phyloP scores from a whole-genome alignment of 1,139 yeast species.

The Geotrichum cucujoidarum region DNA sequence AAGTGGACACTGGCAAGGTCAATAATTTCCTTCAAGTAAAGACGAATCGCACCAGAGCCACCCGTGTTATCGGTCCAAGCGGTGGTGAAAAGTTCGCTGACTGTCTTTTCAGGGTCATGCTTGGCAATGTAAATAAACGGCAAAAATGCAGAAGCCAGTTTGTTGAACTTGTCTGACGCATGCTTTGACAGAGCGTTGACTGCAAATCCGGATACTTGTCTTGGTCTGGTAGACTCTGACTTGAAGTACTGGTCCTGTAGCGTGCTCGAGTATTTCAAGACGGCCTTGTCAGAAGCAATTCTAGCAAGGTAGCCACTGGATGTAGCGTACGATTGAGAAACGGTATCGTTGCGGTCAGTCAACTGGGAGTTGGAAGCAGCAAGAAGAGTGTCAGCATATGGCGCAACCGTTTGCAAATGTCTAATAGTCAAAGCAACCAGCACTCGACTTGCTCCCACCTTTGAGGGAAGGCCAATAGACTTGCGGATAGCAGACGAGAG shows the following conservation, averaged over 20 bases:
- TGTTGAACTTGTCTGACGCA: constrained; percentile 63
- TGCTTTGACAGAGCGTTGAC: constrained; percentile 65
- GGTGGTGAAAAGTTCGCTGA: constrained; percentile 48
- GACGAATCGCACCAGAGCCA: constrained; percentile 61
- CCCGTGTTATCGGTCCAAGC: constrained; percentile 83
- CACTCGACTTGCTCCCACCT: constrained; percentile 79
- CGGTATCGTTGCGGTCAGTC: constrained; percentile 65
- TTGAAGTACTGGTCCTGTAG: constrained; percentile 60
- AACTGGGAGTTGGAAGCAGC: constrained; percentile 56
- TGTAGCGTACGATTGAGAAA: constrained; percentile 70
- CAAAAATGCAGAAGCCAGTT: constrained; percentile 58
- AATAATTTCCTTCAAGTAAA: constrained; percentile 70
- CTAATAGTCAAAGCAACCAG: constrained; percentile 59
- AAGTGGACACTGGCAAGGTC: constrained; percentile 44
- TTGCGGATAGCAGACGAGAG: constrained; percentile 50
- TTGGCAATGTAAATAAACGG: constrained; percentile 79
- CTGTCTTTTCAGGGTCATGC: constrained; percentile 53
- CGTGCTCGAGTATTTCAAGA: constrained; percentile 50
- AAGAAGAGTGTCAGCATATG: constrained; percentile 61
- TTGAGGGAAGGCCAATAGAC: constrained; percentile 87
- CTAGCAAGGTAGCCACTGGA: constrained; percentile 78
- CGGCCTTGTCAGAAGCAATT: constrained; percentile 50
- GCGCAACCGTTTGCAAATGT: constrained; percentile 50
- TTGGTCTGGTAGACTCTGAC: constrained; percentile 43
- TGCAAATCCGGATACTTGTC: constrained; percentile 56